phyloP scores from a whole-genome alignment of 768 basidiomycete species.

The Hypholoma fasciculare region DNA sequence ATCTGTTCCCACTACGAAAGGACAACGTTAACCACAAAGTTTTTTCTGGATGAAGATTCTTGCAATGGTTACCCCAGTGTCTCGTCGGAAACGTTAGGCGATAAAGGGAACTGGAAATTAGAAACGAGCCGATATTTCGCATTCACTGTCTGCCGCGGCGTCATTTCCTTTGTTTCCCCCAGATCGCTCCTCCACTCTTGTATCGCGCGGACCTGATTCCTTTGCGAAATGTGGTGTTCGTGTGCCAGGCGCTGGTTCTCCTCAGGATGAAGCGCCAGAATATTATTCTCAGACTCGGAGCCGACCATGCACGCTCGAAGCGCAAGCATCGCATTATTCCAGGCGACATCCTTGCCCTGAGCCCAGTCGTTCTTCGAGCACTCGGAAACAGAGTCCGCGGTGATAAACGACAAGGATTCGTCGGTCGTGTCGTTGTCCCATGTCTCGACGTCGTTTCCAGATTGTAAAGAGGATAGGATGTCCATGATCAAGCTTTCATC shows the following conservation, averaged over 20 bases:
- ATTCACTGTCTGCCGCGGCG: no score
- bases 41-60: background rate
- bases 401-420: background rate
- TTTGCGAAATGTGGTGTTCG: background rate
- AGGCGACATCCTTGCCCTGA: background rate
- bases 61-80: background rate
- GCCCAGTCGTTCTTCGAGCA: background rate
- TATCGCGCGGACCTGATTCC: background rate
- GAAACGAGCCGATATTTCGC: background rate
- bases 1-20: no score
- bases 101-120: background rate
- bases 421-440: background rate
- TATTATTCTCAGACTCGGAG: background rate
- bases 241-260: background rate
- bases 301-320: background rate
- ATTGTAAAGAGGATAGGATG: background rate
- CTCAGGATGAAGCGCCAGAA: background rate
- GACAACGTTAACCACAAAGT: background rate
- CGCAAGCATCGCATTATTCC: background rate
- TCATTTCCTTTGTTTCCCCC: background rate
- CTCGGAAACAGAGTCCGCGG: background rate
- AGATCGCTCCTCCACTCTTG: slow-evolving; percentile 4
- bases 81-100: background rate
- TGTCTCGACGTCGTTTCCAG: background rate
- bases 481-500: background rate